Base-by-base conservation (phyloP, 257 asterid species). In the Solanum appendiculatum region DNA sequence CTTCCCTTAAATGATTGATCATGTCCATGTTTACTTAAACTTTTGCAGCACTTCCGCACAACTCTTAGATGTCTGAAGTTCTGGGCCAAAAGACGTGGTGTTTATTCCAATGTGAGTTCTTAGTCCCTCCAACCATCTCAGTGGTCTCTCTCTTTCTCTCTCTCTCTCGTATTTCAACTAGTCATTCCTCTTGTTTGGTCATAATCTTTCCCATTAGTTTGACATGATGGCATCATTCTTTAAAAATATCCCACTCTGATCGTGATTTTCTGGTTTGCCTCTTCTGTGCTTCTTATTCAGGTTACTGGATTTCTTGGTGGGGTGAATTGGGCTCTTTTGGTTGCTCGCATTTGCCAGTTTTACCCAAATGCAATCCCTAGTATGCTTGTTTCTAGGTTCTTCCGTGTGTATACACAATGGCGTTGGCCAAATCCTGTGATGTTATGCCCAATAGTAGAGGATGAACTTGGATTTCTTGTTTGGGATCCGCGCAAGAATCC, bases 341-440 rank as follows among this genome's bases (percentile, higher is more conserved):
- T 89, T 80, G 93, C 91, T 56, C 90, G 90, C 68, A 88, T 91
- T 68, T 91, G 93, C 88, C 93, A 89, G 86, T 87, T 91, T 20
- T 91, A 91, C 84, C 93, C 93, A 40, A 87, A 89, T 84, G 93
- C 91, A 42, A 77, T 89, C 77, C 93, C 93, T 27, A 91, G 86
- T 87, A 91, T 91, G 93, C 85, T 91, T 83, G 90, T 91, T 48
- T 91, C 93, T 60, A 88, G 93, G 74, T 91, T 91, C 87, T 91
- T 91, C 80, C 88, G 93, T 60, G 93, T 91, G 31, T 91, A 87
- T 86, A 91, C 90, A 51, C 93, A 91, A 85, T 91, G 93, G 93
- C 89, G 88, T 60, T 91, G 93, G 93, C 93, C 93, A 83, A 91
- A 91, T 89, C 93, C 93, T 70, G 91, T 91, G 27, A 87, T 91